A percentile compares a stretch with the other conserved stretches of the same genome.
Evolutionary conservation across 192 early-diverging fungal genomes (phyloP).

Genomic region (Gaertneriomyces sp.): DNA sequence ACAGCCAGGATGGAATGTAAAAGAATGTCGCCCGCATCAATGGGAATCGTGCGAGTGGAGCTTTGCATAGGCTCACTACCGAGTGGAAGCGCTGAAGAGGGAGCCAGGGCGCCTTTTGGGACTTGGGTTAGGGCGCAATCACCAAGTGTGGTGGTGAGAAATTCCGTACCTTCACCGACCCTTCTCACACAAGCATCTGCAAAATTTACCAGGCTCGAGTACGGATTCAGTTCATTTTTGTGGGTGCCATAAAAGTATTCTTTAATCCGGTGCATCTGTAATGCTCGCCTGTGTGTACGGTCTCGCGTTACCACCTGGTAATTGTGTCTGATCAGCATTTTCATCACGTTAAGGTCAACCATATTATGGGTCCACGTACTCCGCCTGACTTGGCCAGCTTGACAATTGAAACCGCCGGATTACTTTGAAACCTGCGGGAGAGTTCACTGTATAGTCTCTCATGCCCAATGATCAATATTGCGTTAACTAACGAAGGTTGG

Average conservation of each 20-base stretch:
- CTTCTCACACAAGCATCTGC: constrained; percentile 73
- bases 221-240: constrained; percentile 74
- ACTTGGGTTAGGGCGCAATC: neutral
- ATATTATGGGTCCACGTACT: constrained; percentile 40
- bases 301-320: constrained; percentile 82
- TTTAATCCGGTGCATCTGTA: constrained; percentile 69
- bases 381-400: constrained; percentile 94
- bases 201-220: constrained; percentile 74
- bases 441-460: constrained; percentile 90
- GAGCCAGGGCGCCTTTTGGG: constrained; percentile 64
- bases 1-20: constrained; percentile 85
- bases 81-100: constrained; percentile 86
- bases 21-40: constrained; percentile 77
- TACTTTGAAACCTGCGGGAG: constrained; percentile 49
- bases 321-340: neutral
- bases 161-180: constrained; percentile 62
- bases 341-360: neutral
- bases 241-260: constrained; percentile 94
- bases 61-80: constrained; percentile 75
- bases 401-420: constrained; percentile 57
- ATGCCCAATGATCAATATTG: constrained; percentile 86
- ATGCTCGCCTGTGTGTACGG: constrained; percentile 60
- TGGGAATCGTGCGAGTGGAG: constrained; percentile 74
- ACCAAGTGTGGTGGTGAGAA: constrained; percentile 1
- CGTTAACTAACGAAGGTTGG: constrained; percentile 51